Evolutionary conservation across 2,329 filamentous ascomycete genomes (phyloP).

Genomic region (Colletotrichum tamarilloi): DNA sequence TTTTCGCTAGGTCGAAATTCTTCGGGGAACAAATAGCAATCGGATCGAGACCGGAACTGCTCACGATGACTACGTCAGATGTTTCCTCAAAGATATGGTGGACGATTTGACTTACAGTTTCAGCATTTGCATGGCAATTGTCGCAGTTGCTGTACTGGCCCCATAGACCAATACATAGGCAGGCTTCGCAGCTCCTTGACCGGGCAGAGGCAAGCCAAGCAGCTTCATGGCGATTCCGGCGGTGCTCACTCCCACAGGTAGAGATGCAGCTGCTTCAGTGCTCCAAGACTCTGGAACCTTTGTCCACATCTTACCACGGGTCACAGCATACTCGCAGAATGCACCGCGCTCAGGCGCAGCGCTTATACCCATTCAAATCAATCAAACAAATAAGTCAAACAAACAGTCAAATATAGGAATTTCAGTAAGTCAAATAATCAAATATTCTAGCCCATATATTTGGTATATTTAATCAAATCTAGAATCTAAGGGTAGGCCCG

Average conservation of each 20-base stretch:
- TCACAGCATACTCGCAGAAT: slow-evolving; percentile 51
- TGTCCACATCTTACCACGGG: slow-evolving; percentile 50
- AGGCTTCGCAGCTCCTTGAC: slow-evolving; percentile 27
- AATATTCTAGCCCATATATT: too few species aligned
- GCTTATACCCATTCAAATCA: too few species aligned
- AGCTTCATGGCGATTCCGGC: slow-evolving; percentile 57
- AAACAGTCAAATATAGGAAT: too few species aligned
- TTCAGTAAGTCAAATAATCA: too few species aligned
- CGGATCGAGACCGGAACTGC: slow-evolving; percentile 39
- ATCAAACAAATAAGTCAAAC: too few species aligned
- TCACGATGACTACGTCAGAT: too few species aligned
- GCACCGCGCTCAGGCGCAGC: slow-evolving; percentile 53
- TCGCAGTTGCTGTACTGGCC: slow-evolving; percentile 42
- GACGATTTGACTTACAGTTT: slow-evolving; percentile 40
- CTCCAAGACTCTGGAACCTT: slow-evolving; percentile 54
- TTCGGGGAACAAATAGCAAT: slow-evolving; percentile 48
- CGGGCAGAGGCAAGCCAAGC: slow-evolving; percentile 58
- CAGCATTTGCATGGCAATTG: slow-evolving; percentile 46
- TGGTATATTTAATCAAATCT: too few species aligned
- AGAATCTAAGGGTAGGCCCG: too few species aligned
- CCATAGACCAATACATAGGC: slow-evolving; percentile 44
- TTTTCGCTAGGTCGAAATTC: slow-evolving; percentile 45
- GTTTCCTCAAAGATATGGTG: too few species aligned
- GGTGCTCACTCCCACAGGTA: slow-evolving; percentile 55
- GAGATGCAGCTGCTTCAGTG: slow-evolving; percentile 58